phyloP scores from a whole-genome alignment of 2,329 filamentous ascomycete species.

The Calonectria fujianensis region DNA sequence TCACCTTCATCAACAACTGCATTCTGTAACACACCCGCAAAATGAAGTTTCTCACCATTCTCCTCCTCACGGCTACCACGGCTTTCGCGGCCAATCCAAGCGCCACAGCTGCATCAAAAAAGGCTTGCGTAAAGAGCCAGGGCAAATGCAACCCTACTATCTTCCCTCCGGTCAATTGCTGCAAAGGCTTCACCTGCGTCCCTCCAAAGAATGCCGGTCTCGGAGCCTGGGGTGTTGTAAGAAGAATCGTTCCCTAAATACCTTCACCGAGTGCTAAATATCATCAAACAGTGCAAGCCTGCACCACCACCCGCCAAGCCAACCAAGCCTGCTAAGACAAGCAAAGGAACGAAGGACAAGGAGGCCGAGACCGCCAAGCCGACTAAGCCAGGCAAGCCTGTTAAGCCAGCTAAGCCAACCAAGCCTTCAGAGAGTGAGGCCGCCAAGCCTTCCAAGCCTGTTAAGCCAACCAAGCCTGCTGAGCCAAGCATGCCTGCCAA shows the following conservation, averaged over 20 bases:
- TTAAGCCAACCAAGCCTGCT: not conserved
- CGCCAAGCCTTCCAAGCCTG: not conserved
- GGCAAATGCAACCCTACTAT: not conserved
- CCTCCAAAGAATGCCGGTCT: not conserved
- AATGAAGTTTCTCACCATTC: not conserved
- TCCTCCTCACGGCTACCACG: not conserved
- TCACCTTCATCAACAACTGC: not conserved
- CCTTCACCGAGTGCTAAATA: not conserved
- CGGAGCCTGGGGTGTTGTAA: not conserved
- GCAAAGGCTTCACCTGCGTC: not conserved
- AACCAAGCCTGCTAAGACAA: not conserved
- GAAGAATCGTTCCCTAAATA: not conserved
- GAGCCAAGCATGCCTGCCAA: not conserved
- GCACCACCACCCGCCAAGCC: not conserved
- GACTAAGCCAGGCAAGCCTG: not conserved
- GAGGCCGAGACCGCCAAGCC: not conserved
- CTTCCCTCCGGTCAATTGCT: not conserved
- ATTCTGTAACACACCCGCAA: not conserved
- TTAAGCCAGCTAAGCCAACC: not conserved
- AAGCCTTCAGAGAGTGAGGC: not conserved
- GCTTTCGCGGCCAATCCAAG: constrained; percentile 5
- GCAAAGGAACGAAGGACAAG: not conserved
- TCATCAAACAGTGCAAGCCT: not conserved
- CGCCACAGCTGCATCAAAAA: not conserved
- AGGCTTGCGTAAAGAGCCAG: not conserved